Base-by-base conservation (phyloP, 1,139 yeast species). In the Pneumocystis sp. region DNA sequence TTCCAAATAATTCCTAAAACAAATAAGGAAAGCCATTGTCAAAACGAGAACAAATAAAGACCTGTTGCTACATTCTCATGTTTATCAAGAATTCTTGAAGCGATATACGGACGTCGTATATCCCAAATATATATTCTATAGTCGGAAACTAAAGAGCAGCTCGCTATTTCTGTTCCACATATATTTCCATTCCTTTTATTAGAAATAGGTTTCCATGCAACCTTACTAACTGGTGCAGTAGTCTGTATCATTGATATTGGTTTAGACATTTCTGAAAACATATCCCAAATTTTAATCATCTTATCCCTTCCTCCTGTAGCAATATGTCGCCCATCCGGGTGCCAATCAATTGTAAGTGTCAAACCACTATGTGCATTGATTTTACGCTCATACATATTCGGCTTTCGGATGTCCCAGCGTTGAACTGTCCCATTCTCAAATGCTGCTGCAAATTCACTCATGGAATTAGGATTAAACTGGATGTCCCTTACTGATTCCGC, bases 301-400 rank as follows among this genome's bases (percentile, higher is more conserved):
- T 84, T 88, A 75, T 93, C 99, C 70, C 97, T 80, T 12, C 98
- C 98, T 25, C 97, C 97, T 15, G 96, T 89, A 1, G 86, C 85
- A 21, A 93, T 83, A 71, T 85, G 88, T 69, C 90, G 96, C 59
- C 81, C 76, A 63, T 85, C 86, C 0, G 96, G 95, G 72, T 91
- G 96, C 84, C 96, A 90, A 72, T 89, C 90, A 10, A 93, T 76
- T 1, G 96, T 84, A 29, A 91, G 78, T 0, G 96, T 97, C 0
- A 96, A 95, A 0, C 96, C 96, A 0, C 93, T 83, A 74, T 93
- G 98, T 2, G 96, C 95, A 71, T 87, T 89, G 75, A 95, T 82
- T 68, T 87, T 84, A 63, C 85, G 78, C 70, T 90, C 97, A 17
- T 73, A 72, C 19, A 64, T 61, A 12, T 69, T 67, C 5, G 77